phyloP scores from a whole-genome alignment of 1,284 basidiomycete genomes.

The Ganoderma lingzhi region DNA sequence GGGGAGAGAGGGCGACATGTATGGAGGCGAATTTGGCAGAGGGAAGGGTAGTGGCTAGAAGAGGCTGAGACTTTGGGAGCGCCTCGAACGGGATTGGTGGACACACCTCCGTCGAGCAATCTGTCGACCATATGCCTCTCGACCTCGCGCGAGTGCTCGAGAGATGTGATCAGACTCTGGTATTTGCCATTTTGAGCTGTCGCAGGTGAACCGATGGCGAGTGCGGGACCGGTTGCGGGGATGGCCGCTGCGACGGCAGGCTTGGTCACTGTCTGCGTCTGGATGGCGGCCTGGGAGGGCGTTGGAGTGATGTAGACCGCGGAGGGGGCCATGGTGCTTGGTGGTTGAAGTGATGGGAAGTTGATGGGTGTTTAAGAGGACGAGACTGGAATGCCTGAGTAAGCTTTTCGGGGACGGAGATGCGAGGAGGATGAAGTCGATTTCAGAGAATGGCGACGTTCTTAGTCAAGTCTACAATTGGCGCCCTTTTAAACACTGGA shows the following conservation, averaged over 20 bases:
- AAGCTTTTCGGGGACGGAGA: conserved; percentile 20
- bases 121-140: conserved; percentile 82
- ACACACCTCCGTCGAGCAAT: conserved; percentile 75
- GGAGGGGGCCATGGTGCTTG: conserved; percentile 63
- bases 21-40: conserved; percentile 68
- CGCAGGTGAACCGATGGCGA: conserved; percentile 76
- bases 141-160: conserved; percentile 61
- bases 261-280: conserved; percentile 33
- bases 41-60: conserved; percentile 63
- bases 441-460: conserved; percentile 20
- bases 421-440: conserved; percentile 20
- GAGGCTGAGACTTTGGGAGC: conserved; percentile 21
- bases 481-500: conserved; percentile 18
- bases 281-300: conserved; percentile 18
- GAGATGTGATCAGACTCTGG: conserved; percentile 67
- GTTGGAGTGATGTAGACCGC: conserved; percentile 51
- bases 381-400: conserved; percentile 17
- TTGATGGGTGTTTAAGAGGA: conserved; percentile 25
- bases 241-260: conserved; percentile 32
- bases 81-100: conserved; percentile 14
- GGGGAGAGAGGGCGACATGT: conserved; percentile 64
- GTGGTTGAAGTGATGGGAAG: conserved; percentile 11
- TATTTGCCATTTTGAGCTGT: conserved; percentile 81
- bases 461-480: conserved; percentile 27
- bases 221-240: conserved; percentile 51